Base-by-base conservation (phyloP, 768 basidiomycete species). In the Tulasnella sp. region DNA sequence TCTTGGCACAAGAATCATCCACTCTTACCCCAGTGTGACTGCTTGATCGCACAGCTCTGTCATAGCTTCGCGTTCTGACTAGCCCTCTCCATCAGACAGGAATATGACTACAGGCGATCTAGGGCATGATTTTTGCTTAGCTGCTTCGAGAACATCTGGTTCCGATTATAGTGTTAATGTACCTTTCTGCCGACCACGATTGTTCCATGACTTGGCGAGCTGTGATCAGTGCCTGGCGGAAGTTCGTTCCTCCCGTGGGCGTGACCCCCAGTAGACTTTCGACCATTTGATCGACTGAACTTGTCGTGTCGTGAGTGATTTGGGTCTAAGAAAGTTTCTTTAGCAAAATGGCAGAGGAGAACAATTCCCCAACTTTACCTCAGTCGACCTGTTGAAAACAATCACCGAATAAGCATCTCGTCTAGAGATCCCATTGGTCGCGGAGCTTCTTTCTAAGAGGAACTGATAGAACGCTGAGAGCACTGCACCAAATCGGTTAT, bases 401-500 rank as follows among this genome's bases (percentile, higher is more conserved):
- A 90, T 75, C 55, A 91, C 84, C 7, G 88, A 89, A 78, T 91
- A 91, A 1, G 90, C 85, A 77, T 91, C 90, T 35, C 86, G 83
- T 40, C 88, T 85, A 1, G 73, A 81, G 42, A 75, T 44, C 16
- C 76, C 70, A 1, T 2, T 15, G 26, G 5, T 18, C 5, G 70
- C 29, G 16, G 85, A 83, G 3, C 90, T 86, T 26, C 26, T 26
- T 0, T 90, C 86, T 20, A 82, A 79, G 89, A 90, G 90, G 81
- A 91, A 91, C n/a, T 84, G 83, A 75, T 89, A 82, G 9, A 91
- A 80, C 0, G 90, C 87, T 0, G 89, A 88, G 51, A 87, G 88
- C 0, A 90, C 90, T 0, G 90, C 89, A 0, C 90, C 90, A 29
- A 89, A 85, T 39, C 90, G 83, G 79, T 91, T 88, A 78, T 88